These are phyloP conservation scores for Penicillium hesseltinei DNA, from an alignment of 2,329 filamentous ascomycete genomes.

Conservation along the genomic window DNA sequence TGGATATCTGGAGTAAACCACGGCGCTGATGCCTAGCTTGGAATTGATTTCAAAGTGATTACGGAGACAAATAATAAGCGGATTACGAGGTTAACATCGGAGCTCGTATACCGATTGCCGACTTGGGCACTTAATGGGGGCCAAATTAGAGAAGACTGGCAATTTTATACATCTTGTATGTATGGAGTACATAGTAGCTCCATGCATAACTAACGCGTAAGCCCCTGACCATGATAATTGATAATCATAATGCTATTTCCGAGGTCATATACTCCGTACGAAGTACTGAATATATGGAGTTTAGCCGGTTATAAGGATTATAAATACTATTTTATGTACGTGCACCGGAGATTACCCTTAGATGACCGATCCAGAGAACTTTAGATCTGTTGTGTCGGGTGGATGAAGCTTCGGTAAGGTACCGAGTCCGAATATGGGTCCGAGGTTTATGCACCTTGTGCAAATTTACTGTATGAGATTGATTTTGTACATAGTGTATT, in stretches of 20 bases:
- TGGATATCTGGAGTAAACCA: background rate
- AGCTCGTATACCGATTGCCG: background rate
- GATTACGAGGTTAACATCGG: background rate
- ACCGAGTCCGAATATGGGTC: background rate
- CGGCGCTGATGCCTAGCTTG: background rate
- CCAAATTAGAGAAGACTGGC: background rate
- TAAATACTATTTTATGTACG: background rate
- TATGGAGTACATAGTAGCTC: background rate
- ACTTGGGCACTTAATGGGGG: background rate
- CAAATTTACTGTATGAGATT: background rate
- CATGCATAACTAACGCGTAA: background rate
- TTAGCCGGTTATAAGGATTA: background rate
- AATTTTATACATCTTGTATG: background rate
- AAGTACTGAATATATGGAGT: background rate
- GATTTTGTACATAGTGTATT: background rate
- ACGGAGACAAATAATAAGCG: background rate
- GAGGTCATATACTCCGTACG: background rate
- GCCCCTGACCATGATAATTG: background rate
- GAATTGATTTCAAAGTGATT: background rate
- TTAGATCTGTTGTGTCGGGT: background rate
- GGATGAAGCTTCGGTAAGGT: background rate
- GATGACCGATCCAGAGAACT: background rate
- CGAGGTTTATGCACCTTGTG: background rate
- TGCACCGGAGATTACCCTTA: background rate
- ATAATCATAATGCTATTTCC: background rate